These are phyloP conservation scores for Hymenoscyphus repandus DNA, from an alignment of 2,329 filamentous ascomycete species.

Conservation along the genomic window DNA sequence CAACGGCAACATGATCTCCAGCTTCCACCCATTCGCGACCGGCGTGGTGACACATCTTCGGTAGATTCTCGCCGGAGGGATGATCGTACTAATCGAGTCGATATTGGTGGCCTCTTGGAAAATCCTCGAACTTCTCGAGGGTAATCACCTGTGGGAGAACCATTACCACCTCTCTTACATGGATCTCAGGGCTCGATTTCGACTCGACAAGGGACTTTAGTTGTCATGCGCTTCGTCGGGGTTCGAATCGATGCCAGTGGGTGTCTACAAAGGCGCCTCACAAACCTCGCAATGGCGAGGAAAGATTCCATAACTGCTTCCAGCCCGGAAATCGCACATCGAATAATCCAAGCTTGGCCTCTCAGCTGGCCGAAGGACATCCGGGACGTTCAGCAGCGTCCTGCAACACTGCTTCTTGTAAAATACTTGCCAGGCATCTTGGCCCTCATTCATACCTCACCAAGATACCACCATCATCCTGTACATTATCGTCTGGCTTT, in stretches of 20 bases:
- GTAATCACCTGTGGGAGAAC: not conserved
- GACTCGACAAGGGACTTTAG: not conserved
- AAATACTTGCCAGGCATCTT: slow-evolving; percentile 13
- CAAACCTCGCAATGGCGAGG: too few relatives aligned
- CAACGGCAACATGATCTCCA: slow-evolving; percentile 35
- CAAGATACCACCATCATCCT: slow-evolving; percentile 22
- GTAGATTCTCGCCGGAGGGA: slow-evolving; percentile 37
- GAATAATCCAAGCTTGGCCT: too few relatives aligned
- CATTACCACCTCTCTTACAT: too few relatives aligned
- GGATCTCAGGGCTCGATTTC: not conserved
- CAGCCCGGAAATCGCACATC: too few relatives aligned
- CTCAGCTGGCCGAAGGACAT: too few relatives aligned
- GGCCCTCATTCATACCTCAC: slow-evolving; percentile 14
- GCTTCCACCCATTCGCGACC: slow-evolving; percentile 37
- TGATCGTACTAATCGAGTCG: slow-evolving; percentile 49
- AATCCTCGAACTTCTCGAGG: slow-evolving; percentile 34
- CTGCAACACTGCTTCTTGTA: slow-evolving; percentile 17
- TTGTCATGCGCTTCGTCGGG: not conserved
- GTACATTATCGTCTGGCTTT: slow-evolving; percentile 18
- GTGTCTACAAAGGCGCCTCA: not conserved
- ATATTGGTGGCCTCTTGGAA: slow-evolving; percentile 58
- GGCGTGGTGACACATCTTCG: slow-evolving; percentile 26
- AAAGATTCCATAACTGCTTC: too few relatives aligned
- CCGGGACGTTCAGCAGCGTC: too few relatives aligned
- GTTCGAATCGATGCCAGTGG: not conserved